Conservation (phyloP, 164 flowering plant species). For the Aristolochia contorta region DNA sequence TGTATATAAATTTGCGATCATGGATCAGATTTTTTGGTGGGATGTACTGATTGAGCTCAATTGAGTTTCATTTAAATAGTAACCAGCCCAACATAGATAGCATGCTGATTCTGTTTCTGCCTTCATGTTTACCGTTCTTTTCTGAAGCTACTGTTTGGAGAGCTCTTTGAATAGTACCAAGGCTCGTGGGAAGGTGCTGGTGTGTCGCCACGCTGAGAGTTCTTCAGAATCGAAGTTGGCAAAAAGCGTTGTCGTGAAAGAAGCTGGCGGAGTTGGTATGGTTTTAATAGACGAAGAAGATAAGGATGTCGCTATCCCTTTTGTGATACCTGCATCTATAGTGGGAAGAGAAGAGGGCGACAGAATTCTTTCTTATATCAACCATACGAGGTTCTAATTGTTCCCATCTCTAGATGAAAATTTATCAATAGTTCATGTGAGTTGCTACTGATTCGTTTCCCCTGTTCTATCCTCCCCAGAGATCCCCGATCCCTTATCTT, state of each 20-base stretch:
- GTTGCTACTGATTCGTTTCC: constrained; percentile 5
- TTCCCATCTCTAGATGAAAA: constrained; percentile 4
- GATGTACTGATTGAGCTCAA: no score
- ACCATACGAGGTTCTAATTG: constrained; percentile 34
- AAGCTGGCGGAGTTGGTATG: constrained; percentile 85
- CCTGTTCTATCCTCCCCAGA: constrained; percentile 21
- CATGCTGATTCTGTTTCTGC: no score
- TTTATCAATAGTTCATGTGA: neutral
- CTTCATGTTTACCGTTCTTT: neutral
- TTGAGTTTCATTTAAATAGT: no score
- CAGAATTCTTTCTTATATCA: constrained; percentile 48
- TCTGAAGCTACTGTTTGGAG: constrained; percentile 57
- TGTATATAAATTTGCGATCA: no score
- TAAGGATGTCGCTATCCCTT: constrained; percentile 63
- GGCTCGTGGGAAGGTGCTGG: constrained; percentile 53
- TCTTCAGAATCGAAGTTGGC: constrained; percentile 51
- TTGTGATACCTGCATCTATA: constrained; percentile 55
- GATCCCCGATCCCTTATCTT: constrained; percentile 38
- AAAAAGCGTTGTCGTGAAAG: constrained; percentile 55
- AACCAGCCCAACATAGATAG: no score
- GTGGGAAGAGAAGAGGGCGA: constrained; percentile 40
- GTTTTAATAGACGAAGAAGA: constrained; percentile 60
- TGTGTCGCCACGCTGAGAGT: constrained; percentile 62
- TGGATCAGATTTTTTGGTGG: no score
- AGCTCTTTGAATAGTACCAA: constrained; percentile 58